A percentile compares a stretch with the other conserved stretches of the same genome.
Conservation (phyloP, 805 yeast genomes). For the Yamadazyma insecticola region DNA sequence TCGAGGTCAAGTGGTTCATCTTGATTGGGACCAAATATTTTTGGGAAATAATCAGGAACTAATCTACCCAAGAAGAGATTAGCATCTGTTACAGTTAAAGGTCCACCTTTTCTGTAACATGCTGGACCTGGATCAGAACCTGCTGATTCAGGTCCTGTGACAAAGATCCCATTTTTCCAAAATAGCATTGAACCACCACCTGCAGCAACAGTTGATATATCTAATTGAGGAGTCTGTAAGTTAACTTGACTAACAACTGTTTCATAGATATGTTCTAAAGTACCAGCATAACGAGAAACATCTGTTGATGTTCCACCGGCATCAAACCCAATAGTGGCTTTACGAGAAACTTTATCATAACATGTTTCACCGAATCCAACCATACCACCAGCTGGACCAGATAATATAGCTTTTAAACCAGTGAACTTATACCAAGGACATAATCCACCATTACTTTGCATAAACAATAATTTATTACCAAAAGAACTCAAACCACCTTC, state of each 20-base stretch:
- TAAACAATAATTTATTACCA: conserved; percentile 67
- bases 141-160: conserved; percentile 38
- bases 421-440: conserved; percentile 81
- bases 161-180: conserved; percentile 35
- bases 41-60: conserved; percentile 33
- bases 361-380: conserved; percentile 90
- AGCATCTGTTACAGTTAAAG: conserved; percentile 37
- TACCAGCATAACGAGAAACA: conserved; percentile 39
- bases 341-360: conserved; percentile 31
- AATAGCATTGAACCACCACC: conserved; percentile 41
- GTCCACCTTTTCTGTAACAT: conserved; percentile 37
- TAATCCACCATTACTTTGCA: conserved; percentile 97
- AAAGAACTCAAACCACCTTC: conserved; percentile 34
- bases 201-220: conserved; percentile 43
- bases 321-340: conserved; percentile 37
- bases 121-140: conserved; percentile 40
- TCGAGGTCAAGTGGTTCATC: conserved; percentile 29
- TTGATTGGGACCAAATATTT: conserved; percentile 34
- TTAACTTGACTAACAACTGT: conserved; percentile 42
- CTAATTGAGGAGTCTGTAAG: conserved; percentile 42
- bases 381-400: conserved; percentile 98
- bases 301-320: conserved; percentile 47
- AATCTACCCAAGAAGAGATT: conserved; percentile 31
- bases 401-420: conserved; percentile 81
- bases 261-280: conserved; percentile 38